phyloP scores from a whole-genome alignment of 805 yeast species.

The Nakazawaea populi region DNA sequence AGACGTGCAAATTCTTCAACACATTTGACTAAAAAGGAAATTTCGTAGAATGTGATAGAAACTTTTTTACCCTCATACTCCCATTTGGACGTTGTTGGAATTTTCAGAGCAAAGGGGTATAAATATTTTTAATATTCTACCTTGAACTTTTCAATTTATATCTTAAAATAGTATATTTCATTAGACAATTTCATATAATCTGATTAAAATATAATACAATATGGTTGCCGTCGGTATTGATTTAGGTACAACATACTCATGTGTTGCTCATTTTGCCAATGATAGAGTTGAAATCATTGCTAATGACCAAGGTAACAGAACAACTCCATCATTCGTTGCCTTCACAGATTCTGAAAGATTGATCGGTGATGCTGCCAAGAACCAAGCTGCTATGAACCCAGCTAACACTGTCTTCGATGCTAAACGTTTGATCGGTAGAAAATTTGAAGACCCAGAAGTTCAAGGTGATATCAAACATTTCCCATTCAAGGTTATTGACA shows the following conservation, averaged over 20 bases:
- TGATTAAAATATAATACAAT: constrained; percentile 12
- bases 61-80: neutral
- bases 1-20: no score
- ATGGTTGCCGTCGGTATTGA: constrained; percentile 58
- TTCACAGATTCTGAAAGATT: constrained; percentile 90
- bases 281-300: constrained; percentile 94
- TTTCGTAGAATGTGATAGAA: constrained; percentile 4
- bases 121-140: neutral
- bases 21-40: neutral
- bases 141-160: neutral
- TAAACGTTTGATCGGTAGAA: constrained; percentile 92
- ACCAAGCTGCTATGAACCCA: constrained; percentile 94
- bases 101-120: neutral
- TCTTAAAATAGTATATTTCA: no score
- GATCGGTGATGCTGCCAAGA: constrained; percentile 95
- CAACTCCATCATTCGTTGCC: constrained; percentile 94
- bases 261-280: constrained; percentile 90
- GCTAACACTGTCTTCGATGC: constrained; percentile 84
- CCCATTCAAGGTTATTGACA: constrained; percentile 78
- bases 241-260: constrained; percentile 86
- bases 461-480: constrained; percentile 72
- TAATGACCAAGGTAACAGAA: constrained; percentile 98
- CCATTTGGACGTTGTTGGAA: neutral
- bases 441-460: constrained; percentile 78
- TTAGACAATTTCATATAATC: neutral